A percentile compares a stretch with the other conserved stretches of the same genome.
Evolutionary conservation across 345 rosid species (phyloP).

Genomic region (Angophora floribunda): DNA sequence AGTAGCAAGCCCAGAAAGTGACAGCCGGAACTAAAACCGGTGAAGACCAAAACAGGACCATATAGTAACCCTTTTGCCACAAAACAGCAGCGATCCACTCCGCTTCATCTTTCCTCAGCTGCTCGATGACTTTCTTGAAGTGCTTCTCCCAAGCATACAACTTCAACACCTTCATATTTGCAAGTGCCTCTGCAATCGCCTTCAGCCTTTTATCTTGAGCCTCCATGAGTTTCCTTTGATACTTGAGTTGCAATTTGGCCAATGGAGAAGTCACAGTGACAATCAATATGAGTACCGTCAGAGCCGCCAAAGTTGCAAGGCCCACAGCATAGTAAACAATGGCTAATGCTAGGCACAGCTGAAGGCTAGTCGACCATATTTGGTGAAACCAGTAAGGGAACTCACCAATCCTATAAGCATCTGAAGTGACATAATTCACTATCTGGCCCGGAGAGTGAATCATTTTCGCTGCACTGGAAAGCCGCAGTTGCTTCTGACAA

Average conservation of each 20-base stretch:
- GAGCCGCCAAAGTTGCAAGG: slow-evolving; percentile 31
- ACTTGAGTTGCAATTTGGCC: slow-evolving; percentile 24
- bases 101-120: slow-evolving; percentile 28
- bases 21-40: slow-evolving; percentile 25
- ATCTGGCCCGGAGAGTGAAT: slow-evolving; percentile 32
- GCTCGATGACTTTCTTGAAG: slow-evolving; percentile 28
- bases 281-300: slow-evolving; percentile 12
- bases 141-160: slow-evolving; percentile 53
- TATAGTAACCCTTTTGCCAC: slow-evolving; percentile 13
- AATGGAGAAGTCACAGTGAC: slow-evolving; percentile 23
- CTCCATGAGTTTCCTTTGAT: slow-evolving; percentile 23
- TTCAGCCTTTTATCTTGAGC: slow-evolving; percentile 31
- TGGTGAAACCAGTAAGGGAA: slow-evolving; percentile 43
- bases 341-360: slow-evolving; percentile 26
- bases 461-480: slow-evolving; percentile 22
- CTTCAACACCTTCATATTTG: slow-evolving; percentile 45
- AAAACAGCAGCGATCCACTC: slow-evolving; percentile 13
- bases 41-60: slow-evolving; percentile 33
- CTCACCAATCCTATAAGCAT: slow-evolving; percentile 38
- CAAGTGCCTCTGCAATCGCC: slow-evolving; percentile 27
- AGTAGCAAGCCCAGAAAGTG: slow-evolving; percentile 43
- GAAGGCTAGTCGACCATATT: slow-evolving; percentile 31
- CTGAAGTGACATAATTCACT: slow-evolving; percentile 28
- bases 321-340: slow-evolving; percentile 31
- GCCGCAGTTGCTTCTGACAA: slow-evolving; percentile 30